Percentiles rank a stretch among this genome's conserved stretches.
Conservation (phyloP, 1,139 yeast species). For the Geotrichum histeridarum region DNA sequence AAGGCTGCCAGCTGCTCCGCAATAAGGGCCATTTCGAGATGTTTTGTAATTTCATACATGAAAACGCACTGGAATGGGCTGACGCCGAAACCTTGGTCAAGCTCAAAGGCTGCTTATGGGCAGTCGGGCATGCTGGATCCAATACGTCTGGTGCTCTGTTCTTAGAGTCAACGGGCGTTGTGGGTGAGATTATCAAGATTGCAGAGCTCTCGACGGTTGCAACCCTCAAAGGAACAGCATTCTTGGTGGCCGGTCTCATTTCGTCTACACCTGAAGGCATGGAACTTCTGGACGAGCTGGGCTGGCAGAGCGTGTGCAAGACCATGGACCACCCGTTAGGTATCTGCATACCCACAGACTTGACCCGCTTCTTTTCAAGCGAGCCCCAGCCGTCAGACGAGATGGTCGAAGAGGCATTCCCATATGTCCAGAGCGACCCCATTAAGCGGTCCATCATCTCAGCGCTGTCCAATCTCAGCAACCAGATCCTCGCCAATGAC, state of each 20-base stretch:
- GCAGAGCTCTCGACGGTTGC: conserved; percentile 54
- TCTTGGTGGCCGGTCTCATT: conserved; percentile 70
- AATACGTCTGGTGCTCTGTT: conserved; percentile 57
- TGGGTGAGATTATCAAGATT: conserved; percentile 50
- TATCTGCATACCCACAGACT: conserved; percentile 30
- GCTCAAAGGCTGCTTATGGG: conserved; percentile 79
- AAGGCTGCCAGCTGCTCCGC: conserved; percentile 56
- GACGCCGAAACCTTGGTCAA: conserved; percentile 37
- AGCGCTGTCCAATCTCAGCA: conserved; percentile 58
- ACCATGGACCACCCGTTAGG: conserved; percentile 52
- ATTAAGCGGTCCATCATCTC: conserved; percentile 49
- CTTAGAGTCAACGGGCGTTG: conserved; percentile 56
- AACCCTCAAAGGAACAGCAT: conserved; percentile 70
- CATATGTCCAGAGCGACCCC: conserved; percentile 35
- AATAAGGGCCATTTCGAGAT: conserved; percentile 46
- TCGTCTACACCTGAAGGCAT: conserved; percentile 72
- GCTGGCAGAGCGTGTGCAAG: conserved; percentile 64
- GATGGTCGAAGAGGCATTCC: conserved; percentile 16
- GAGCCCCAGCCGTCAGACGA: conserved; percentile 22
- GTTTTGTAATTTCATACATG: conserved; percentile 42
- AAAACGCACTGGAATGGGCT: conserved; percentile 25
- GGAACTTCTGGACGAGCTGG: conserved; percentile 76
- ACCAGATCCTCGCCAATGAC: conserved; percentile 57
- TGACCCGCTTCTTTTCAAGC: conserved; percentile 21
- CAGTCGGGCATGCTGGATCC: conserved; percentile 77